These are phyloP conservation scores for Saccharomycopsis selenospora DNA, from an alignment of 805 yeast genomes.

Conservation along the genomic window DNA sequence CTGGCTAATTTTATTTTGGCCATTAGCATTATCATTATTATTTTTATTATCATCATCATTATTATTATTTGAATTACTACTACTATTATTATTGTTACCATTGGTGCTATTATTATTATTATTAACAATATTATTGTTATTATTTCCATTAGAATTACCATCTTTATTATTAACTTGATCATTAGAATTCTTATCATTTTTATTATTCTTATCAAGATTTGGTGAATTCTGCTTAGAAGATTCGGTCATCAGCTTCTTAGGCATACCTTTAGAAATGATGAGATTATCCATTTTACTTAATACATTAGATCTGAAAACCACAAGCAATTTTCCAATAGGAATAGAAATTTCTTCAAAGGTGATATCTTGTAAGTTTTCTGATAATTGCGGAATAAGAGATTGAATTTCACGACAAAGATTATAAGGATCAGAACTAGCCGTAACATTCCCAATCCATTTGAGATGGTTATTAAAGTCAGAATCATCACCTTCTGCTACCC, in stretches of 20 bases:
- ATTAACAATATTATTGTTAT: not conserved
- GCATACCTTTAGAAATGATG: constrained; percentile 10
- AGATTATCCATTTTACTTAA: constrained; percentile 27
- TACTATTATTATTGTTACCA: not conserved
- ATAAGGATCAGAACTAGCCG: constrained; percentile 36
- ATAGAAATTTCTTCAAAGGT: constrained; percentile 83
- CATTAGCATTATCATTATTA: not conserved
- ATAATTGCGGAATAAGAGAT: constrained; percentile 73
- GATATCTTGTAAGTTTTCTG: constrained; percentile 50
- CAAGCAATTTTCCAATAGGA: constrained; percentile 68
- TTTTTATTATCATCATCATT: not conserved
- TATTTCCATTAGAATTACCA: not conserved
- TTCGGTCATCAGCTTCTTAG: not conserved
- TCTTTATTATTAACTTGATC: not conserved
- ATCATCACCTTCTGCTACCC: constrained; percentile 25
- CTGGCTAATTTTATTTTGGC: not conserved
- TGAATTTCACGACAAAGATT: constrained; percentile 91
- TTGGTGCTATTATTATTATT: not conserved
- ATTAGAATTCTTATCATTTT: not conserved
- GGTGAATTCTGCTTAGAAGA: not conserved
- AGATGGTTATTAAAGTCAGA: constrained; percentile 75
- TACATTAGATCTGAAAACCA: constrained; percentile 83
- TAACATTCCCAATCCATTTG: constrained; percentile 40
- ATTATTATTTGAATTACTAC: not conserved
- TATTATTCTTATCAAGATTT: not conserved